phyloP scores from a whole-genome alignment of 768 basidiomycete species.

The Tulasnella calospora region DNA sequence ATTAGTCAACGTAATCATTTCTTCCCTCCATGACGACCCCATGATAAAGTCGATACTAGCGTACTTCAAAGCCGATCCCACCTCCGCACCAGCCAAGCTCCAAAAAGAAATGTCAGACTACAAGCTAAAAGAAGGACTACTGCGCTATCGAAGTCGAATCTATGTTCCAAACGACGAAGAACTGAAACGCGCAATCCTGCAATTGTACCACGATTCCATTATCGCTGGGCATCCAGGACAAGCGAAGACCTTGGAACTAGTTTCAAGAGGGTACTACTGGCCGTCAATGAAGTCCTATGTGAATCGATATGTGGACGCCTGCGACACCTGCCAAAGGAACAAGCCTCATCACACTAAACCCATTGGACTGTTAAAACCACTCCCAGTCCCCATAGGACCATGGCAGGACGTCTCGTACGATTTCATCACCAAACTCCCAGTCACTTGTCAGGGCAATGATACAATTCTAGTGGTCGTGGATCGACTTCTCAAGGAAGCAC shows the following conservation, averaged over 20 bases:
- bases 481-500: conserved; percentile 10
- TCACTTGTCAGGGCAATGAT: neutral
- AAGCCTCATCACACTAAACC: conserved; percentile 27
- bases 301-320: conserved; percentile 31
- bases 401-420: conserved; percentile 35
- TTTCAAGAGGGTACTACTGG: conserved; percentile 31
- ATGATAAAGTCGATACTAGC: neutral
- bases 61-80: neutral
- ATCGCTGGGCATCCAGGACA: conserved; percentile 26
- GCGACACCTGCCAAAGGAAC: conserved; percentile 31
- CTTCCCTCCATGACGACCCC: neutral
- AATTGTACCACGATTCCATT: neutral
- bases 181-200: neutral
- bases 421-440: conserved; percentile 27
- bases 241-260: conserved; percentile 28
- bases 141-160: conserved; percentile 11
- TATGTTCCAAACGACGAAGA: conserved; percentile 14
- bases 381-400: conserved; percentile 31
- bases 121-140: neutral
- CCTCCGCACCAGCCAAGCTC: neutral
- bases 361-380: conserved; percentile 31
- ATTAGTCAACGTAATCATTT: too few species aligned
- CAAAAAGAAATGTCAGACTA: neutral
- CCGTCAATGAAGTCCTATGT: conserved; percentile 29
- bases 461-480: conserved; percentile 17